Conservation (phyloP, 1,139 yeast genomes). For the Candida freyschussii region DNA sequence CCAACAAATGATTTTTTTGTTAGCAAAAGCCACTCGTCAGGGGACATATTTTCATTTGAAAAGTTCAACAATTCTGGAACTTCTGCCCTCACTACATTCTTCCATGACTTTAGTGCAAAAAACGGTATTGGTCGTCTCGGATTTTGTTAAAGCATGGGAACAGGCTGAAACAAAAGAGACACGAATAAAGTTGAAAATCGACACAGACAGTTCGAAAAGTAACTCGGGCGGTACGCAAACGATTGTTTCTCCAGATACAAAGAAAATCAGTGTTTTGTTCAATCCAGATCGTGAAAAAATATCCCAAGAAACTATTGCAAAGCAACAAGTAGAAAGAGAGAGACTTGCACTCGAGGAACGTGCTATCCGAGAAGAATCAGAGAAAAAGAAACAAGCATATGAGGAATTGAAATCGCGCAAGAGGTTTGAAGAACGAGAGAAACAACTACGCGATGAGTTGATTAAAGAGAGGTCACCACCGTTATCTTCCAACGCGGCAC, state of each 20-base stretch:
- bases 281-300: conserved; percentile 27
- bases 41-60: conserved; percentile 37
- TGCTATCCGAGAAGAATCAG: conserved; percentile 21
- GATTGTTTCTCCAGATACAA: conserved; percentile 7
- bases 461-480: conserved; percentile 19
- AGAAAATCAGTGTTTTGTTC: conserved; percentile 24
- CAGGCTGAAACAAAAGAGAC: conserved; percentile 13
- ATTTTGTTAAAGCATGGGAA: conserved; percentile 29
- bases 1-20: conserved; percentile 46
- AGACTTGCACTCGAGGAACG: conserved; percentile 26
- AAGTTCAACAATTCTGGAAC: conserved; percentile 37
- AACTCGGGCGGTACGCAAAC: conserved; percentile 1
- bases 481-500: too few relatives aligned
- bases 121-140: conserved; percentile 21
- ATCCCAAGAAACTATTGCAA: conserved; percentile 27
- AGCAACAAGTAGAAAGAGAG: conserved; percentile 25
- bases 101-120: conserved; percentile 24
- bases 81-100: conserved; percentile 27
- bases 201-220: conserved; percentile 11
- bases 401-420: conserved; percentile 20
- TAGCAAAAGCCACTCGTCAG: conserved; percentile 46
- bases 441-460: conserved; percentile 23
- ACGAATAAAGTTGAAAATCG: conserved; percentile 10
- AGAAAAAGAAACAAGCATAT: conserved; percentile 16
- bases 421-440: conserved; percentile 27